A percentile compares a stretch with the other conserved stretches of the same genome.
Evolutionary conservation across 1,284 basidiomycete genomes (phyloP).

Genomic region (Melampsora occidentalis): DNA sequence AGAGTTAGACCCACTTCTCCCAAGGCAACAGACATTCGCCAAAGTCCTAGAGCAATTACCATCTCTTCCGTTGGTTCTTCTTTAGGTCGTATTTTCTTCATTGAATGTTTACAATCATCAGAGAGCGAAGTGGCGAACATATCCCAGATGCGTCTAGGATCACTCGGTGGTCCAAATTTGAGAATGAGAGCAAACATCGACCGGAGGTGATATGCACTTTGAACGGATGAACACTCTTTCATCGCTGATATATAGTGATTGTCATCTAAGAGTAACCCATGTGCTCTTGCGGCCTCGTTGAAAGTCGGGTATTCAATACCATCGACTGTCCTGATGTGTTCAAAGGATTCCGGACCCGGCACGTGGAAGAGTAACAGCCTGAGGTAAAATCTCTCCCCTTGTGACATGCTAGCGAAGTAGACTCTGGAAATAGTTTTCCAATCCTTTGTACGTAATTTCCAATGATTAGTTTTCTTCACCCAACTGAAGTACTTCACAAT

Average conservation of each 20-base stretch:
- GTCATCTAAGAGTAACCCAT: background rate
- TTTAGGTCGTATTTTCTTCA: no score
- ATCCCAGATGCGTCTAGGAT: constrained; percentile 55
- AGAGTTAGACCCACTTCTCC: no score
- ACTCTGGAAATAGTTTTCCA: constrained; percentile 47
- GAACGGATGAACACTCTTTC: constrained; percentile 56
- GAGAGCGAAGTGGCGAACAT: constrained; percentile 55
- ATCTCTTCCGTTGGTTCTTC: background rate
- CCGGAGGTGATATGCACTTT: constrained; percentile 55
- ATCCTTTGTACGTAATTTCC: constrained; percentile 48
- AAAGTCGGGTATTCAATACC: background rate
- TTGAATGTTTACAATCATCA: constrained; percentile 50
- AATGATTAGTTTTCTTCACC: background rate
- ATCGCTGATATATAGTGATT: constrained; percentile 57
- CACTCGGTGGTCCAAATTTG: constrained; percentile 51
- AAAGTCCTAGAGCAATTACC: no score
- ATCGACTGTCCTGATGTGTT: background rate
- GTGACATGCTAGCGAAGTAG: background rate
- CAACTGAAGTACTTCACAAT: constrained; percentile 16
- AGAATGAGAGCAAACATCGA: constrained; percentile 57
- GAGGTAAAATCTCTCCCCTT: constrained; percentile 12
- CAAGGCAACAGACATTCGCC: no score
- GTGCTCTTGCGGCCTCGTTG: background rate
- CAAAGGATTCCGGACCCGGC: background rate
- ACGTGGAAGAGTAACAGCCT: background rate